A percentile compares a stretch with the other conserved stretches of the same genome.
Conservation (phyloP, 1,139 yeast genomes). For the Scheffersomyces segobiensis region DNA sequence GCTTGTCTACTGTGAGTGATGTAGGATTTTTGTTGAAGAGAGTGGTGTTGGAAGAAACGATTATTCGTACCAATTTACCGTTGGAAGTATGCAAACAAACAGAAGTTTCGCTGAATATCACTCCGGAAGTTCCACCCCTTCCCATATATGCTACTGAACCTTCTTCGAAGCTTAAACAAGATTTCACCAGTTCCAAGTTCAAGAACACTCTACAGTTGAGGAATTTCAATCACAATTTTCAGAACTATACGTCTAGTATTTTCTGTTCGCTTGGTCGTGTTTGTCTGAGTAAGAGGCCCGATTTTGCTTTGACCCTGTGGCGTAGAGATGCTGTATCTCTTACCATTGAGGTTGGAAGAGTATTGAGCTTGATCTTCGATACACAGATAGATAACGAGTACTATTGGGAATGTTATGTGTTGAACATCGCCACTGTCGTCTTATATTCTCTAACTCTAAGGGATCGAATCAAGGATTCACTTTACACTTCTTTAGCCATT, state of each 20-base stretch:
- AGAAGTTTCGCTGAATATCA: conserved; percentile 24
- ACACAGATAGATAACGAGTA: conserved; percentile 21
- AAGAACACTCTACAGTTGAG: conserved; percentile 63
- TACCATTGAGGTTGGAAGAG: conserved; percentile 34
- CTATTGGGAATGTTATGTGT: conserved; percentile 6
- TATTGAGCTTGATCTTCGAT: conserved; percentile 27
- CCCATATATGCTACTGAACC: conserved; percentile 39
- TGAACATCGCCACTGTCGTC: conserved; percentile 24
- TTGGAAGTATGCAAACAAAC: conserved; percentile 48
- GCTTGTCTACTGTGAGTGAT: conserved; percentile 22
- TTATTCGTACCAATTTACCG: conserved; percentile 49
- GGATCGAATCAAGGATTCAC: conserved; percentile 32
- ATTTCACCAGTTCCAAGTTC: conserved; percentile 52
- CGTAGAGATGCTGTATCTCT: conserved; percentile 44
- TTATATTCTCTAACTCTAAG: conserved; percentile 26
- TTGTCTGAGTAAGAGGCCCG: conserved; percentile 47
- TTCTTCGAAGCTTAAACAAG: conserved; percentile 17
- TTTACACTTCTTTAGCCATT: conserved; percentile 48
- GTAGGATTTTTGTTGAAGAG: conserved; percentile 50
- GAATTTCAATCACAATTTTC: conserved; percentile 49
- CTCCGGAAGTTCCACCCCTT: conserved; percentile 35
- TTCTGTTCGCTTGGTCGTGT: conserved; percentile 43
- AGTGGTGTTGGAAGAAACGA: conserved; percentile 56
- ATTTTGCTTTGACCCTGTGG: conserved; percentile 29
- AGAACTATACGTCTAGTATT: conserved; percentile 46